Percentiles rank a stretch among this genome's conserved stretches.
These are phyloP conservation scores for Saccharomyces kudriavzevii DNA, from an alignment of 805 yeast species.

Conservation along the genomic window DNA sequence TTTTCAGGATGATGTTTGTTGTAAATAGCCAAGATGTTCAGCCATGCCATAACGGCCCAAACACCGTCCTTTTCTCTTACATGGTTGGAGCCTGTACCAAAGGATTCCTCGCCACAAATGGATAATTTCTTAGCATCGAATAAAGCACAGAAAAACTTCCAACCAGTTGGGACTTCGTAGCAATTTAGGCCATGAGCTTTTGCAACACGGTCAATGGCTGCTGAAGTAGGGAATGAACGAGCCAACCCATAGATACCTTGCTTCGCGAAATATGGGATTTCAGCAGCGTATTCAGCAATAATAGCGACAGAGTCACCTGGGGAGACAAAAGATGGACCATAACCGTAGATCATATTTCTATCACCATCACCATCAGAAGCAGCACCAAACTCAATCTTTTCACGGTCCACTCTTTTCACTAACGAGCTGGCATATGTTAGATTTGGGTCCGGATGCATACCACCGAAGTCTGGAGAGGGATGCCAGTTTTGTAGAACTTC, in stretches of 20 bases:
- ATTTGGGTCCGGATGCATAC: constrained; percentile 97
- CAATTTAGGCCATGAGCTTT: constrained; percentile 60
- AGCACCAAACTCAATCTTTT: constrained; percentile 86
- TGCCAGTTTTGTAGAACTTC: constrained; percentile 66
- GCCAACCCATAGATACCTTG: constrained; percentile 90
- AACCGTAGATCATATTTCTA: constrained; percentile 97
- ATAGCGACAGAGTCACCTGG: constrained; percentile 99
- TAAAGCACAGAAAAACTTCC: constrained; percentile 96
- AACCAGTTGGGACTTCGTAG: constrained; percentile 98
- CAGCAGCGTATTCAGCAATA: constrained; percentile 83
- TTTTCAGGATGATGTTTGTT: constrained; percentile 49
- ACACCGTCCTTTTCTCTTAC: constrained; percentile 96
- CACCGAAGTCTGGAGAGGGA: constrained; percentile 94
- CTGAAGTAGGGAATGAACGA: constrained; percentile 94
- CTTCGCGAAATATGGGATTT: constrained; percentile 82
- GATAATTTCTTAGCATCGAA: constrained; percentile 90
- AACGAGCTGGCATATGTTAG: constrained; percentile 85
- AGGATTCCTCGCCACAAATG: constrained; percentile 96
- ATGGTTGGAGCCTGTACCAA: constrained; percentile 97
- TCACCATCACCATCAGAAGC: constrained; percentile 99
- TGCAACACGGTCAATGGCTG: constrained; percentile 90
- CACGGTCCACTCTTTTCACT: constrained; percentile 74
- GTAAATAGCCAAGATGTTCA: constrained; percentile 85
- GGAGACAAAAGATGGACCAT: constrained; percentile 81
- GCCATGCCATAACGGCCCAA: constrained; percentile 98